Conservation (phyloP, 169 alveolate genomes). For the Perkinsus marinus region DNA sequence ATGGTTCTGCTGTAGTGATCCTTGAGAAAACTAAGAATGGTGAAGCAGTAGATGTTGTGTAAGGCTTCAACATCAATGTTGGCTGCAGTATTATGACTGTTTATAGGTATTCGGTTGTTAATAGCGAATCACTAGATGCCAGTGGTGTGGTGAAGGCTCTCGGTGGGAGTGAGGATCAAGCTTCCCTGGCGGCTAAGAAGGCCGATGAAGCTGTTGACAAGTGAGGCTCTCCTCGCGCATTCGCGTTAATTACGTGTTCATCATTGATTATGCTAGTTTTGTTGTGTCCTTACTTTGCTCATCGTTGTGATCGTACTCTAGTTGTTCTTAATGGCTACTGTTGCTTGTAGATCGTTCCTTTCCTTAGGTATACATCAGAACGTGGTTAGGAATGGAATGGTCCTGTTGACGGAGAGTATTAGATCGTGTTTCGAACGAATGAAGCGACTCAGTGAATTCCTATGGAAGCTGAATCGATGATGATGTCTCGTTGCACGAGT, state of each 20-base stretch:
- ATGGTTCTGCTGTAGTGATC: neutral
- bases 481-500: neutral
- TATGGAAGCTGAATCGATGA: neutral
- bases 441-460: neutral
- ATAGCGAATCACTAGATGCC: neutral
- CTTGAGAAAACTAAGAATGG: neutral
- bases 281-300: too few relatives aligned
- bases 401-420: neutral
- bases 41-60: neutral
- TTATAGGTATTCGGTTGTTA: neutral
- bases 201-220: neutral
- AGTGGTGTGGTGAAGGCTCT: neutral
- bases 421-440: neutral
- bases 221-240: neutral
- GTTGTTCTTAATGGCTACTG: too few relatives aligned
- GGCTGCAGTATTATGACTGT: neutral
- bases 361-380: neutral
- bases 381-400: neutral
- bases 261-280: too few relatives aligned
- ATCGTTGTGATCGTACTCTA: too few relatives aligned
- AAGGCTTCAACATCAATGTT: neutral
- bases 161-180: neutral
- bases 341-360: too few relatives aligned
- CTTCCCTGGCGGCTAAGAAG: neutral
- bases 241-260: too few relatives aligned